phyloP scores from a whole-genome alignment of 768 basidiomycete genomes.

The Amanita rimosa region DNA sequence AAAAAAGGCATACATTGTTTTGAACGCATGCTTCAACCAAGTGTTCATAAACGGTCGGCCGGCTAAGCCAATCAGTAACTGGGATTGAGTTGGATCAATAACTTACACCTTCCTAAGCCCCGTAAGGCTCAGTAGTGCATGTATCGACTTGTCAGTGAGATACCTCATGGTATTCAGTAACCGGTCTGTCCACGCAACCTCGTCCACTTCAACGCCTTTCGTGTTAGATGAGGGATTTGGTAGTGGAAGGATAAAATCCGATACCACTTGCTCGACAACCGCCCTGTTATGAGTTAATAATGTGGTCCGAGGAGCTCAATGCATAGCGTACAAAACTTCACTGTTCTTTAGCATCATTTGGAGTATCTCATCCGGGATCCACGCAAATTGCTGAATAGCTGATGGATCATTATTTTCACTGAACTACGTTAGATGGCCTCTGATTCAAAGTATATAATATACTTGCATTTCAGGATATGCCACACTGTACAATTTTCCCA shows the following conservation, averaged over 20 bases:
- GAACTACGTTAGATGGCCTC: constrained; percentile 2
- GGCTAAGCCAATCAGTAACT: constrained; percentile 24
- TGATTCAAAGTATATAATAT: neutral
- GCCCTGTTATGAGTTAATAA: constrained; percentile 23
- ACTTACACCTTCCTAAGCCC: constrained; percentile 56
- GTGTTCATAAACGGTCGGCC: constrained; percentile 58
- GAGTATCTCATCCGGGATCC: constrained; percentile 81
- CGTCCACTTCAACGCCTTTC: constrained; percentile 53
- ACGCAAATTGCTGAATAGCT: constrained; percentile 74
- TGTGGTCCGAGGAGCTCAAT: neutral
- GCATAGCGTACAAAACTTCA: constrained; percentile 44
- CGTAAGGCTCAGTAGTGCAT: constrained; percentile 47
- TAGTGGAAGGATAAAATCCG: constrained; percentile 75
- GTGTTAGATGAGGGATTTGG: constrained; percentile 37
- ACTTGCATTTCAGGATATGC: constrained; percentile 88
- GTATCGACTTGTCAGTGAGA: constrained; percentile 49
- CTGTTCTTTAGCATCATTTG: constrained; percentile 34
- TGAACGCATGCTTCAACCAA: constrained; percentile 66
- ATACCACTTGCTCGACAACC: constrained; percentile 54
- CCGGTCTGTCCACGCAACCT: constrained; percentile 77
- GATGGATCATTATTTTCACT: constrained; percentile 74
- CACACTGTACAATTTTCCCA: constrained; percentile 69
- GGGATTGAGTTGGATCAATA: neutral
- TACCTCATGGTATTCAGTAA: constrained; percentile 62
- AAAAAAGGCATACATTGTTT: constrained; percentile 63